These are phyloP conservation scores for Bretschneidera sinensis DNA, from an alignment of 345 rosid genomes.

Conservation along the genomic window DNA sequence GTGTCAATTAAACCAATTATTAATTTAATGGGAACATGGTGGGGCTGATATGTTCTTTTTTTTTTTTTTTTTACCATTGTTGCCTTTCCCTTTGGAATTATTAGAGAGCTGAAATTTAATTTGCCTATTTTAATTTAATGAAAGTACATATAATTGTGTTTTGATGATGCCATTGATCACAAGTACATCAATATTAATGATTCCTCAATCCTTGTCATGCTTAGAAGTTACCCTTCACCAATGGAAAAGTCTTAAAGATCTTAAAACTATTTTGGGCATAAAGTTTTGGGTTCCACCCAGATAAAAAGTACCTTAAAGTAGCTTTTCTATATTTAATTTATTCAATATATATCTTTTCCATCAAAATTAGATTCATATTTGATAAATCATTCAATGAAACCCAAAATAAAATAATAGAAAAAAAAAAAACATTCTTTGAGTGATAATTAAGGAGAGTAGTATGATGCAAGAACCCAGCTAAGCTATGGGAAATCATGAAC, in stretches of 20 bases:
- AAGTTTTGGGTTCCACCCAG: constrained; percentile 10
- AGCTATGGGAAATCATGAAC: no score
- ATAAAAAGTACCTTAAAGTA: neutral
- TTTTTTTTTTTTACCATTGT: constrained; percentile 1
- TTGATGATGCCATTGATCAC: constrained; percentile 7
- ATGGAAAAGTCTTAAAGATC: constrained; percentile 4
- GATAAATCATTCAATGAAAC: no score
- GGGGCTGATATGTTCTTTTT: constrained; percentile 29
- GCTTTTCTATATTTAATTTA: neutral
- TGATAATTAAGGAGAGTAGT: no score
- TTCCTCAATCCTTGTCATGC: constrained; percentile 33
- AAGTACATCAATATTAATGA: no score
- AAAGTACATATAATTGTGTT: constrained; percentile 11
- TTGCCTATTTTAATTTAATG: neutral
- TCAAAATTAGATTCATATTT: no score
- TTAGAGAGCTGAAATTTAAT: neutral
- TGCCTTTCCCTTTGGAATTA: constrained; percentile 1
- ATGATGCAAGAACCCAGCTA: no score
- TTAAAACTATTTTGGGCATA: no score
- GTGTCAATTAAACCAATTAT: neutral
- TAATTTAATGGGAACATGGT: constrained; percentile 6
- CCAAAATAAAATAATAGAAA: no score
- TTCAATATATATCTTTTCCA: no score
- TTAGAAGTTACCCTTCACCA: constrained; percentile 41
- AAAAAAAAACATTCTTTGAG: no score